phyloP scores from a whole-genome alignment of 441 rosid species.

The Bruguiera hainesii region DNA sequence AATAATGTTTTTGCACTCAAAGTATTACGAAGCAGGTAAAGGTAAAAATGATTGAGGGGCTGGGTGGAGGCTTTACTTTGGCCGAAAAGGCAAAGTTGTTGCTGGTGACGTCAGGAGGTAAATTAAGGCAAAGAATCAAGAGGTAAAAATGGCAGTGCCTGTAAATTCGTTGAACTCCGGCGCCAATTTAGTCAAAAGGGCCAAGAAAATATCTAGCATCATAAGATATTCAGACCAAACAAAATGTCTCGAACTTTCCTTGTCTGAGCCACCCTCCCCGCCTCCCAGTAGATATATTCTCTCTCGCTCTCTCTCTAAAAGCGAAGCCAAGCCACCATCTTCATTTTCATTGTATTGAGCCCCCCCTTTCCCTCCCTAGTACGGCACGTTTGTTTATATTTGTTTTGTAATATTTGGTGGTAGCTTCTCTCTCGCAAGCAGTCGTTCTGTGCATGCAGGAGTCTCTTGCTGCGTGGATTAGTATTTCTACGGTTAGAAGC shows the following conservation, averaged over 20 bases:
- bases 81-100: too few species aligned
- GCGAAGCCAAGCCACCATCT: conserved; percentile 23
- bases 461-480: background rate
- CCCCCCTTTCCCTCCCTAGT: background rate
- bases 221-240: background rate
- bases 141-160: conserved; percentile 17
- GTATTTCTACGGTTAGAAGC: too few species aligned
- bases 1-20: too few species aligned
- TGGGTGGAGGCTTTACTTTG: too few species aligned
- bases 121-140: background rate
- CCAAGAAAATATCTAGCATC: conserved; percentile 39
- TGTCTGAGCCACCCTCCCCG: too few species aligned
- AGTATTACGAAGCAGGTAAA: too few species aligned
- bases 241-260: conserved; percentile 46
- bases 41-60: too few species aligned
- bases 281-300: background rate
- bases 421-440: background rate
- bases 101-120: too few species aligned
- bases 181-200: background rate
- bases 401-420: too few species aligned
- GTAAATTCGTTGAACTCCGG: conserved; percentile 20
- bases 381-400: too few species aligned
- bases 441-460: background rate
- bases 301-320: background rate
- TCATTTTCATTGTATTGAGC: background rate